These are phyloP conservation scores for Cornus florida DNA, from an alignment of 148 eudicot species.

Conservation along the genomic window DNA sequence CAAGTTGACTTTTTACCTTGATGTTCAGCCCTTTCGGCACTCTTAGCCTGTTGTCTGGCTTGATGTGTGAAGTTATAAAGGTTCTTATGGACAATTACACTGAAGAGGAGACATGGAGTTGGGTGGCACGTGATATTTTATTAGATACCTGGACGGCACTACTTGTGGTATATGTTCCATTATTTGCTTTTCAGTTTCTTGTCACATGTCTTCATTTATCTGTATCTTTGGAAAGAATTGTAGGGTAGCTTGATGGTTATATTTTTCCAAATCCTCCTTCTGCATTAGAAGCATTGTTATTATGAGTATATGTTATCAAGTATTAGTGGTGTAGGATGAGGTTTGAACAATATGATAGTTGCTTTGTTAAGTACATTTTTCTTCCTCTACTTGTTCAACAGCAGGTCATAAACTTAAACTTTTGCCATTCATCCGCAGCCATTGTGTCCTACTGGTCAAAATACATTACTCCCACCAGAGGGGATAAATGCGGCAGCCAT, in stretches of 20 bases:
- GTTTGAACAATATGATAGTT: neutral
- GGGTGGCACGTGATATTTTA: slow-evolving; percentile 93
- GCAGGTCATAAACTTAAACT: slow-evolving; percentile 2
- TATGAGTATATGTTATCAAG: no score
- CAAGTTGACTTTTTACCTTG: slow-evolving; percentile 17
- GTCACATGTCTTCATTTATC: neutral
- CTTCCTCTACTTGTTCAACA: neutral
- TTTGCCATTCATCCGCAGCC: slow-evolving; percentile 43
- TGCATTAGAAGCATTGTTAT: neutral
- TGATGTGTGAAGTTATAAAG: slow-evolving; percentile 87
- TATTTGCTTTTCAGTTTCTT: neutral
- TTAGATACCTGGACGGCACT: slow-evolving; percentile 94
- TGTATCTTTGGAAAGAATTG: neutral
- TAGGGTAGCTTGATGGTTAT: neutral
- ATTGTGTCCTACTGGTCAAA: slow-evolving; percentile 43
- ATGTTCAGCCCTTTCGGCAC: slow-evolving; percentile 90
- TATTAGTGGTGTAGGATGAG: neutral
- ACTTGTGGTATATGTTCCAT: slow-evolving; percentile 58
- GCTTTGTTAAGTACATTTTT: neutral
- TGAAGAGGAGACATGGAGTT: slow-evolving; percentile 98
- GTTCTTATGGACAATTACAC: slow-evolving; percentile 57
- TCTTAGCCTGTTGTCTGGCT: slow-evolving; percentile 65
- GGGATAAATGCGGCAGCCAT: slow-evolving; percentile 77
- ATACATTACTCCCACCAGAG: slow-evolving; percentile 60
- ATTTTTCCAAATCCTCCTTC: neutral